Evolutionary conservation across 768 basidiomycete genomes (phyloP).

Genomic region (Tulasnella sp.): DNA sequence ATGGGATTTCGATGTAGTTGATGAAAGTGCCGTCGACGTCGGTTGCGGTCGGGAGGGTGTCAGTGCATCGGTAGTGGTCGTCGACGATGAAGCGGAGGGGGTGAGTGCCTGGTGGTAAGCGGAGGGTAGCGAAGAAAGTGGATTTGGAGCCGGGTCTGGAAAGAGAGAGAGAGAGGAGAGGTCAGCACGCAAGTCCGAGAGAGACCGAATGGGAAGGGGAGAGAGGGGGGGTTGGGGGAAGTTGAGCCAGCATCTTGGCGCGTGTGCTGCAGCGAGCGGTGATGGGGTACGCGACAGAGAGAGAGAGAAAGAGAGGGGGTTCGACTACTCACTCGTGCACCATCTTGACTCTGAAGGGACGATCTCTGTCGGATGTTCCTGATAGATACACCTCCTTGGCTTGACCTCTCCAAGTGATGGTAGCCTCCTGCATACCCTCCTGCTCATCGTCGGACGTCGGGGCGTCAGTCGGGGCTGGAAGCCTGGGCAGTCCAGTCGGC

Average conservation of each 20-base stretch:
- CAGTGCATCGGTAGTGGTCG: slow-evolving; percentile 18
- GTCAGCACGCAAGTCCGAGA: not conserved
- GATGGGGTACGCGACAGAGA: not conserved
- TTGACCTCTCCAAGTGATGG: slow-evolving; percentile 28
- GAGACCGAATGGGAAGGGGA: not conserved
- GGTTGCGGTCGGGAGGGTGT: slow-evolving; percentile 20
- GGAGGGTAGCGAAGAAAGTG: slow-evolving; percentile 18
- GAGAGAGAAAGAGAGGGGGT: not conserved
- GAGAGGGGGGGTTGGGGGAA: not conserved
- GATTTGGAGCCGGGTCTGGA: not conserved
- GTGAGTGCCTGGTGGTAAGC: slow-evolving; percentile 20
- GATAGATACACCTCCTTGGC: slow-evolving; percentile 27
- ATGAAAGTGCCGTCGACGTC: slow-evolving; percentile 20
- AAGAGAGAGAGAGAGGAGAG: not conserved
- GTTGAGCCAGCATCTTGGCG: not conserved
- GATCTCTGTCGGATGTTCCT: slow-evolving; percentile 19
- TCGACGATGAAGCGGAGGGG: slow-evolving; percentile 21
- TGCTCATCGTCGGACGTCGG: not conserved
- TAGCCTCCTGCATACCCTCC: slow-evolving; percentile 23
- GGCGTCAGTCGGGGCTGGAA: not conserved
- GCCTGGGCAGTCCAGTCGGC: slow-evolving; percentile 9
- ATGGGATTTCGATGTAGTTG: slow-evolving; percentile 20
- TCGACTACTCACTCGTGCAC: slow-evolving; percentile 13
- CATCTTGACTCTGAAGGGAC: slow-evolving; percentile 18
- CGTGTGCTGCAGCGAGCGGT: not conserved